phyloP scores from a whole-genome alignment of 1,139 yeast genomes.

The Magnusiomyces ingens region DNA sequence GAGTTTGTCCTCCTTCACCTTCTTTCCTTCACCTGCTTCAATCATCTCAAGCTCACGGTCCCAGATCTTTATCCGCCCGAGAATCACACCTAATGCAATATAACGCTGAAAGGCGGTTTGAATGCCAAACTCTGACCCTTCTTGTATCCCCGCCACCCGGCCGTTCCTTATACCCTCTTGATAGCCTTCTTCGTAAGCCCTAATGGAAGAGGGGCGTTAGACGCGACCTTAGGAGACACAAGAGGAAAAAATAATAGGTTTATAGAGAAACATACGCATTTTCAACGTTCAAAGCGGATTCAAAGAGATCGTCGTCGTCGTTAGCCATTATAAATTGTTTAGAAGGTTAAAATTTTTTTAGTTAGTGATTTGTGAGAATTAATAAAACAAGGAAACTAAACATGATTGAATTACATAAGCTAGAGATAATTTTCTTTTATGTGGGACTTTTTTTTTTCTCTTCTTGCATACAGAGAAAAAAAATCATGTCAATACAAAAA shows the following conservation, averaged over 20 bases:
- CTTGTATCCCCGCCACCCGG: slow-evolving; percentile 50
- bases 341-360: neutral
- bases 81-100: slow-evolving; percentile 55
- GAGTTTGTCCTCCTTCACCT: neutral
- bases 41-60: slow-evolving; percentile 10
- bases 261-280: slow-evolving; percentile 32
- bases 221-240: neutral
- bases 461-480: neutral
- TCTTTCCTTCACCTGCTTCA: neutral
- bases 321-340: neutral
- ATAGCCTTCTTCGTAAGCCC: slow-evolving; percentile 56
- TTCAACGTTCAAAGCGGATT: slow-evolving; percentile 48
- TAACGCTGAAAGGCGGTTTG: slow-evolving; percentile 75
- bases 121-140: slow-evolving; percentile 72
- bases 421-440: neutral
- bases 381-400: neutral
- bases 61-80: slow-evolving; percentile 46
- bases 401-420: neutral
- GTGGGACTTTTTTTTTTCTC: neutral
- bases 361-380: slow-evolving; percentile 2
- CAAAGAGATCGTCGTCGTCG: slow-evolving; percentile 31
- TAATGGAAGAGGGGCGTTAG: slow-evolving; percentile 12
- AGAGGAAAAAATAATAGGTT: neutral
- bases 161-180: slow-evolving; percentile 45
- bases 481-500: neutral